Evolutionary conservation across 2,329 filamentous ascomycete genomes (phyloP).

Genomic region (Arthroderma sp.): DNA sequence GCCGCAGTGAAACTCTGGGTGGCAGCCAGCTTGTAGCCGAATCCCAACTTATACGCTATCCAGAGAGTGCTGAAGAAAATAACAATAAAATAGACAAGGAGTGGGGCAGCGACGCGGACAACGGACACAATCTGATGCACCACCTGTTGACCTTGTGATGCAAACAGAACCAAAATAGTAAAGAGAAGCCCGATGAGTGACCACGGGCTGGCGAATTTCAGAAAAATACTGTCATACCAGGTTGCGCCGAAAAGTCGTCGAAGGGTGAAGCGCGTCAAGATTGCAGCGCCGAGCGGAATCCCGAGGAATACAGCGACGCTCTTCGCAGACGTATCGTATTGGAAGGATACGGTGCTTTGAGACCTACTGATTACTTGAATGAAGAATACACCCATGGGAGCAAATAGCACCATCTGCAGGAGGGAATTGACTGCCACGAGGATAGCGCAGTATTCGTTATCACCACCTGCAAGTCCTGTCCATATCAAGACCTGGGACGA

Average conservation of each 20-base stretch:
- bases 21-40: constrained; percentile 54
- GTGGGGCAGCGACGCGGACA: constrained; percentile 63
- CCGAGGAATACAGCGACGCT: constrained; percentile 76
- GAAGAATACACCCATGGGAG: constrained; percentile 55
- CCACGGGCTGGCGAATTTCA: constrained; percentile 57
- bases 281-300: constrained; percentile 66
- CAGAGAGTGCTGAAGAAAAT: constrained; percentile 60
- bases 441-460: constrained; percentile 70
- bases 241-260: constrained; percentile 40
- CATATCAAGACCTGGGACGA: constrained; percentile 50
- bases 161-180: constrained; percentile 77
- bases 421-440: constrained; percentile 64
- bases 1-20: constrained; percentile 82
- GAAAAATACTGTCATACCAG: constrained; percentile 56
- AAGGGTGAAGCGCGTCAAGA: constrained; percentile 58
- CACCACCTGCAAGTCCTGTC: constrained; percentile 64
- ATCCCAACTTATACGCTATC: constrained; percentile 51
- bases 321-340: constrained; percentile 58
- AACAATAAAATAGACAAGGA: constrained; percentile 66
- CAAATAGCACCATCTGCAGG: constrained; percentile 60
- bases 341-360: constrained; percentile 30
- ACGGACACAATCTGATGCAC: constrained; percentile 76
- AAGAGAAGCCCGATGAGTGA: constrained; percentile 74
- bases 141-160: constrained; percentile 62
- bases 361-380: constrained; percentile 52